Conservation (phyloP, 2,329 filamentous ascomycete genomes). For the Aspergillus japonicus region DNA sequence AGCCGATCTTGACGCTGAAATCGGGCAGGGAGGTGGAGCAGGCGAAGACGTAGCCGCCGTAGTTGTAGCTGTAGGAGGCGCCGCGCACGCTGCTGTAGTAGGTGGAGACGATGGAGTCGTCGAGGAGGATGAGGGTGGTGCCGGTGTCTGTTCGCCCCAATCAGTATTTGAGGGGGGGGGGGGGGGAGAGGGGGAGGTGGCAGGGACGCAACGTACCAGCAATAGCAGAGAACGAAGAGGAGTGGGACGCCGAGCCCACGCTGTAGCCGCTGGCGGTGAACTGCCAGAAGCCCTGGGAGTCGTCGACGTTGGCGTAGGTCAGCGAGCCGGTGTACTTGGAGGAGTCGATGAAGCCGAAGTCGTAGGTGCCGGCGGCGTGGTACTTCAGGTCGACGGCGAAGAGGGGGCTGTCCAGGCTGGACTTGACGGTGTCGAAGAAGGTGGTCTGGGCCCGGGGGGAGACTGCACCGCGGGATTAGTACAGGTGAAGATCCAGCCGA, state of each 20-base stretch:
- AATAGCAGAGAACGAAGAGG: constrained; percentile 53
- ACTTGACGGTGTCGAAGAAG: constrained; percentile 61
- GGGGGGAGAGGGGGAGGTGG: not conserved
- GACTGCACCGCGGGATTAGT: constrained; percentile 31
- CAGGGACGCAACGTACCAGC: constrained; percentile 38
- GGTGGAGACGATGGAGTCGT: constrained; percentile 51
- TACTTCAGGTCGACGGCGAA: constrained; percentile 59
- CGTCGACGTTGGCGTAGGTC: constrained; percentile 57
- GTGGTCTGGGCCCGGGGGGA: constrained; percentile 52
- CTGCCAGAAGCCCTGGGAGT: constrained; percentile 62
- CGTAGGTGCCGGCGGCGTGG: constrained; percentile 52
- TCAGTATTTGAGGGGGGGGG: not conserved
- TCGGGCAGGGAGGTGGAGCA: constrained; percentile 53
- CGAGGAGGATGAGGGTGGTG: constrained; percentile 64
- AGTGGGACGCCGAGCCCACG: constrained; percentile 48
- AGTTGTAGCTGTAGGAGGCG: constrained; percentile 46
- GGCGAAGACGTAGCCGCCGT: constrained; percentile 58
- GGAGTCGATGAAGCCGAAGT: constrained; percentile 60
- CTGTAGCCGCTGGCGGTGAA: constrained; percentile 58
- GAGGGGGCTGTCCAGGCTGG: constrained; percentile 49
- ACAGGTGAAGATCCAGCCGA: not conserved
- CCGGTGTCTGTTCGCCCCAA: constrained; percentile 56
- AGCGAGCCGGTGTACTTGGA: constrained; percentile 59
- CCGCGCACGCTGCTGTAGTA: constrained; percentile 62
- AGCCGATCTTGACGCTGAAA: constrained; percentile 54